Evolutionary conservation across 1,284 basidiomycete species (phyloP), one percentile per base, ranked within the genome.

Genomic region (Kalmanozyma brasiliensis): DNA sequence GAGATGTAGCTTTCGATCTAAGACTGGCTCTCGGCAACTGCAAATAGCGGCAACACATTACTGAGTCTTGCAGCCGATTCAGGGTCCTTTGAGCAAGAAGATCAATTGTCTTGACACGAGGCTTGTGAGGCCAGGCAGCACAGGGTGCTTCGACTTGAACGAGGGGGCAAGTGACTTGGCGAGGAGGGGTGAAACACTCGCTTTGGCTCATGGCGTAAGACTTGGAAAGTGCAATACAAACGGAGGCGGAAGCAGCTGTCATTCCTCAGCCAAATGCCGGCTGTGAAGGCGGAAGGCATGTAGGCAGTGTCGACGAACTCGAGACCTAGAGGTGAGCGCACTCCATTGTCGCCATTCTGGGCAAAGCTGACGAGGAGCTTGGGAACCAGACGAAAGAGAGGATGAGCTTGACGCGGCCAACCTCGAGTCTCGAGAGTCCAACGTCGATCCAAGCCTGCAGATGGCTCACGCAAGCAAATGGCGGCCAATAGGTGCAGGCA

Each of bases 381-480:
- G 33, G 32, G 13, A 19, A 8, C 24, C 19, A 13, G 19, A 10
- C 14, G 2, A 10, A 34, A n/a, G 4, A 10, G 22, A 29, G 35
- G n/a, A 4, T n/a, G 26, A 5, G 34, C 11, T 47, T 30, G 29
- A 44, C 42, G 13, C 8, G 36, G 36, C 32, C 32, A 43, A 20
- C 35, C 22, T n/a, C 20, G 20, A 30, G 22, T 8, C 17, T n/a
- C n/a, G n/a, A n/a, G n/a, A n/a, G n/a, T n/a, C 26, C 11, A 7
- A 7, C 26, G 48, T 51, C 52, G 59, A 62, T 62, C 59, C 33
- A 45, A 20, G 34, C 29, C 29, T 62, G 59, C 59, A 62, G 52
- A 22, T 42, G 37, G 59, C 59, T 62, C 59, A 62, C 48, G 59
- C 59, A 62, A 62, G 47, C 59, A 62, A 38, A 35, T 3, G 26